phyloP scores from a whole-genome alignment of 352 stramenopile species.

The Phytophthora tentaculata region DNA sequence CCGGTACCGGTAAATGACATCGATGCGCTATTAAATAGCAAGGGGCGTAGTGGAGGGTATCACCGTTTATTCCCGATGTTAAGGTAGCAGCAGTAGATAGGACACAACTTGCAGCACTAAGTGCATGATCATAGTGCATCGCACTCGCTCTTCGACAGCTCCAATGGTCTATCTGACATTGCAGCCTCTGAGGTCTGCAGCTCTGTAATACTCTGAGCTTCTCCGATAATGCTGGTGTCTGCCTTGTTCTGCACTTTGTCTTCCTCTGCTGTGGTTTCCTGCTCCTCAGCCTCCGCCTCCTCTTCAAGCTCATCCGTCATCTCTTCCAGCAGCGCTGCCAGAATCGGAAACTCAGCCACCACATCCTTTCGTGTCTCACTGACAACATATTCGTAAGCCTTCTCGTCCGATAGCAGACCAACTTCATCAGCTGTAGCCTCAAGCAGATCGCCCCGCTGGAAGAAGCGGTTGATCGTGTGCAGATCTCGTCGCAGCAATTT shows the following conservation, averaged over 20 bases:
- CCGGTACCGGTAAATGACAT: neutral
- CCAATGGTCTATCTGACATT: neutral
- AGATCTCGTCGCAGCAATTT: constrained; percentile 81
- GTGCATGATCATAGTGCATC: constrained; percentile 15
- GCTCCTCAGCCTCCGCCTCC: constrained; percentile 15
- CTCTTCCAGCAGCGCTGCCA: constrained; percentile 48
- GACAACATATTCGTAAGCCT: constrained; percentile 51
- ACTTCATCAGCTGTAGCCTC: constrained; percentile 43
- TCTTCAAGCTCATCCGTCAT: constrained; percentile 32
- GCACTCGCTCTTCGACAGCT: constrained; percentile 19
- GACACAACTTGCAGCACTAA: too few relatives aligned
- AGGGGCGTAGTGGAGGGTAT: too few relatives aligned
- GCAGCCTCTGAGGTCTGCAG: neutral
- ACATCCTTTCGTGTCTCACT: constrained; percentile 38
- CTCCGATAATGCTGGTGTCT: neutral
- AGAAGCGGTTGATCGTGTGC: constrained; percentile 79
- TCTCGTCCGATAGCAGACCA: constrained; percentile 49
- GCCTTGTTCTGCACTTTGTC: constrained; percentile 6
- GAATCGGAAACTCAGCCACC: constrained; percentile 33
- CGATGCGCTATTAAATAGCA: constrained; percentile 1
- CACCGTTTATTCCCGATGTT: constrained; percentile 6
- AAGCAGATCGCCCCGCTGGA: constrained; percentile 52
- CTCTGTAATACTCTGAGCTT: neutral
- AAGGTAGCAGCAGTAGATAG: too few relatives aligned
- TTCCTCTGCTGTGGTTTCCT: constrained; percentile 9